Conservation (phyloP, 1,284 basidiomycete species). For the Malassezia arunalokei region DNA sequence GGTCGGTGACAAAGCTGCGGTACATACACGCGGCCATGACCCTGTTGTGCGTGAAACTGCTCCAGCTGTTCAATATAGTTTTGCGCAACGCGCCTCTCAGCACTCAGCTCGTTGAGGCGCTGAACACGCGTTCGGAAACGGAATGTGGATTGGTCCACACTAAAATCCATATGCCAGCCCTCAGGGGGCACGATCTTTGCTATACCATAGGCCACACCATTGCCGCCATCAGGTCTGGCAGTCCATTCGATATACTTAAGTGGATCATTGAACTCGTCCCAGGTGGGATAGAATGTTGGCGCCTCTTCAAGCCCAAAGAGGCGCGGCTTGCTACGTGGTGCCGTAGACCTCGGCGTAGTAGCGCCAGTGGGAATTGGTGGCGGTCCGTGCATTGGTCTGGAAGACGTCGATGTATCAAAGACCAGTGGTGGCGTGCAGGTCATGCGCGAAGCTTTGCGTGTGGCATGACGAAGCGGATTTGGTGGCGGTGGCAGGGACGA, state of each 20-base stretch:
- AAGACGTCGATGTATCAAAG: conserved; percentile 1
- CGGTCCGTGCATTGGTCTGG: neutral
- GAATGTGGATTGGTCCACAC: conserved; percentile 81
- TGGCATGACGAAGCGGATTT: conserved; percentile 7
- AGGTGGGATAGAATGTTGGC: conserved; percentile 74
- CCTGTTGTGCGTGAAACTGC: conserved; percentile 49
- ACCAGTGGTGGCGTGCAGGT: conserved; percentile 3
- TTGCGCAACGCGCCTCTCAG: conserved; percentile 84
- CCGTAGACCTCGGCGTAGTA: conserved; percentile 27
- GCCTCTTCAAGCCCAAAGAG: conserved; percentile 78
- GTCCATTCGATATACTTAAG: conserved; percentile 73
- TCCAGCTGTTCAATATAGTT: conserved; percentile 96
- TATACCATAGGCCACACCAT: conserved; percentile 69
- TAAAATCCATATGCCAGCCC: conserved; percentile 91
- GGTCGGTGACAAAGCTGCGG: conserved; percentile 84
- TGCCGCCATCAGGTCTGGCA: conserved; percentile 57
- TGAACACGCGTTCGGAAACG: conserved; percentile 92
- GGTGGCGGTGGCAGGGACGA: neutral
- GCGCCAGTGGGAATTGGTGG: conserved; percentile 26
- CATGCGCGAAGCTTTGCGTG: conserved; percentile 7
- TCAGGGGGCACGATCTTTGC: conserved; percentile 90
- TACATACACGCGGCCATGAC: conserved; percentile 63
- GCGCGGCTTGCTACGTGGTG: conserved; percentile 24
- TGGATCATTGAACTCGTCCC: conserved; percentile 86
- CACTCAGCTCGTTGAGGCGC: conserved; percentile 90